Conservation (phyloP, 371 early-diverging fungal species). For the Saksenaea oblongispora region DNA sequence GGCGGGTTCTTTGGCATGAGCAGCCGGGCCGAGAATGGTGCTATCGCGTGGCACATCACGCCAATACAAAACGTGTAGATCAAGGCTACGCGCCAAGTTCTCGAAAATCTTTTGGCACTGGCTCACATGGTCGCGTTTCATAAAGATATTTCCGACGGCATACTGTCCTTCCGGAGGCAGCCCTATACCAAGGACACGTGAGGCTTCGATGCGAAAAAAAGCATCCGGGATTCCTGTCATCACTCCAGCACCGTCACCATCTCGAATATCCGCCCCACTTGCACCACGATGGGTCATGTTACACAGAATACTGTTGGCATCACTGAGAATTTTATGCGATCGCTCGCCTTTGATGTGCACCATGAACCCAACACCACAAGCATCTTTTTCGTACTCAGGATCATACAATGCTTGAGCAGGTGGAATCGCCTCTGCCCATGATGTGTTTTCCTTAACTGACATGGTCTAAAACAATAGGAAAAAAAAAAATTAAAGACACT, state of each 20-base stretch:
- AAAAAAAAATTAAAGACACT: not conserved
- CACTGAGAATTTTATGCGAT: conserved; percentile 87
- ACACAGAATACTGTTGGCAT: conserved; percentile 88
- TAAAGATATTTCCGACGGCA: conserved; percentile 92
- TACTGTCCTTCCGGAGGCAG: conserved; percentile 84
- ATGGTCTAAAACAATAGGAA: not conserved
- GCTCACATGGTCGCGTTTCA: conserved; percentile 63
- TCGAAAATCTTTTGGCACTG: conserved; percentile 80
- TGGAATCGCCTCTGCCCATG: conserved; percentile 78
- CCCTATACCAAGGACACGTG: conserved; percentile 53
- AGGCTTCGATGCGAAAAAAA: conserved; percentile 70
- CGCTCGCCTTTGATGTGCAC: conserved; percentile 85
- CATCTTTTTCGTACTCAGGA: conserved; percentile 89
- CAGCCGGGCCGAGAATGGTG: conserved; percentile 88
- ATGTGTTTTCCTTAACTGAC: not conserved
- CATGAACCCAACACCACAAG: conserved; percentile 97
- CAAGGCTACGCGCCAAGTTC: conserved; percentile 65
- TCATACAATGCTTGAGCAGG: conserved; percentile 87
- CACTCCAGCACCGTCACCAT: conserved; percentile 90
- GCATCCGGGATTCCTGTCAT: conserved; percentile 94
- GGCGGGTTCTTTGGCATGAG: conserved; percentile 87
- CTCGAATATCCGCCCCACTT: conserved; percentile 84
- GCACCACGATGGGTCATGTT: conserved; percentile 94
- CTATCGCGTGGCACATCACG: conserved; percentile 86
- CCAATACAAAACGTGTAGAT: conserved; percentile 87